A percentile compares a stretch with the other conserved stretches of the same genome.
Evolutionary conservation across 345 rosid species (phyloP).

Genomic region (Eucalyptus sideroxylon): DNA sequence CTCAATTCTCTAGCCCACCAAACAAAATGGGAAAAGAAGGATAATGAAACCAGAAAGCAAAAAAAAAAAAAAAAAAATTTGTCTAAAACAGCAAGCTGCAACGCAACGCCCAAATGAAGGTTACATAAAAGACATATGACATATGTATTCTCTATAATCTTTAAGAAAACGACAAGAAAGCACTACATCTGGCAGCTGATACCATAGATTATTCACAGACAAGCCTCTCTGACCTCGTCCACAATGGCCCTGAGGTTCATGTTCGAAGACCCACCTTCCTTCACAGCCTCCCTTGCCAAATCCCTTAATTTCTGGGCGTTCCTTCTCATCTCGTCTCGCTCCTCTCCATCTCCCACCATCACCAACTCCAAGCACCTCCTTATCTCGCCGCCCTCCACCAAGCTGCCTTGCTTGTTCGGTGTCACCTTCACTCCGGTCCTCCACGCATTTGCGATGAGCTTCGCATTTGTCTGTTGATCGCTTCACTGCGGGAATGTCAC

Average conservation of each 20-base stretch:
- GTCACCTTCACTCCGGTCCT: conserved; percentile 2
- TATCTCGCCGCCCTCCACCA: conserved; percentile 8
- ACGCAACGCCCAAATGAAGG: not conserved
- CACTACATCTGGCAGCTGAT: not conserved
- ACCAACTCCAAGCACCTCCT: no score
- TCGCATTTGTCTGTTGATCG: conserved; percentile 14
- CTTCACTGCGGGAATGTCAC: conserved; percentile 13
- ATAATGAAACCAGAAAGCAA: not conserved
- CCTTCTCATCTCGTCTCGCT: no score
- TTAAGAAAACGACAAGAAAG: not conserved
- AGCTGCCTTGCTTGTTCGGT: not conserved
- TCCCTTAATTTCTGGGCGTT: no score
- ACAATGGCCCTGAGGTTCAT: conserved; percentile 1
- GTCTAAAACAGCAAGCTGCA: not conserved
- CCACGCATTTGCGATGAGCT: conserved; percentile 14
- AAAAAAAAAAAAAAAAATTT: not conserved
- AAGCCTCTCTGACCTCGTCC: not conserved
- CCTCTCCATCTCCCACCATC: no score
- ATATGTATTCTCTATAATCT: not conserved
- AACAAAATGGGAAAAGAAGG: not conserved
- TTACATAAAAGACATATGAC: not conserved
- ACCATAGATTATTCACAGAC: not conserved
- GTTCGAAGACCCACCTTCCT: conserved; percentile 6
- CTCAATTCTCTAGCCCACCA: not conserved
- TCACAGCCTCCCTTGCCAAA: conserved; percentile 4